Evolutionary conservation across 805 yeast species (phyloP).

Genomic region (Ogataea trehalophila): DNA sequence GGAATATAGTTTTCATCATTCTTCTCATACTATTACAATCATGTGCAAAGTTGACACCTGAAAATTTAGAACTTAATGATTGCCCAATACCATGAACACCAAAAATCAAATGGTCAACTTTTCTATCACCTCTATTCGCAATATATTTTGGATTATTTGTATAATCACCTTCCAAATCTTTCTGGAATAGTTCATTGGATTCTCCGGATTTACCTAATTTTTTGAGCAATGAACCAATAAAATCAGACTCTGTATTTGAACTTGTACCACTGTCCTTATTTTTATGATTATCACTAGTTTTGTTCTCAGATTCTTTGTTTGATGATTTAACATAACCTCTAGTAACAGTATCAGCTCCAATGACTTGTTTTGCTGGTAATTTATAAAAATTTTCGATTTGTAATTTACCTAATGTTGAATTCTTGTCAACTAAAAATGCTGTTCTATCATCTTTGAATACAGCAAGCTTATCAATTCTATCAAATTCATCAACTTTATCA

Average conservation of each 20-base stretch:
- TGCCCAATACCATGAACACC: conserved; percentile 97
- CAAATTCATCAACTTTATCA: conserved; percentile 19
- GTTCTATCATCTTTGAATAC: conserved; percentile 22
- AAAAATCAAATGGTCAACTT: conserved; percentile 58
- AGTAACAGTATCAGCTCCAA: conserved; percentile 45
- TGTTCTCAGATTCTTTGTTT: conserved; percentile 6
- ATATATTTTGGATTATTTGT: conserved; percentile 41
- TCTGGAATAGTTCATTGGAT: conserved; percentile 33
- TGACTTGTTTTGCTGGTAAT: conserved; percentile 25
- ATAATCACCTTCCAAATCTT: conserved; percentile 48
- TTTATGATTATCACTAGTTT: neutral
- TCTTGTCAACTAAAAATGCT: conserved; percentile 24
- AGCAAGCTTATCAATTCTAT: conserved; percentile 22
- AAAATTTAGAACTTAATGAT: conserved; percentile 69
- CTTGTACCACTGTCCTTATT: neutral
- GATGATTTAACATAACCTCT: conserved; percentile 39
- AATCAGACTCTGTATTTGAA: neutral
- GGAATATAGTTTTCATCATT: conserved; percentile 47
- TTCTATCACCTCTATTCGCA: conserved; percentile 34
- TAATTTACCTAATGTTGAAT: conserved; percentile 23
- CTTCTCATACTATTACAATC: conserved; percentile 65
- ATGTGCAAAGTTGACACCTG: conserved; percentile 82
- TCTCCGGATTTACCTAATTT: conserved; percentile 8
- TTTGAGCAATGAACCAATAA: conserved; percentile 8
- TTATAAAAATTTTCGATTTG: conserved; percentile 24